These are phyloP conservation scores for Beauveria pseudobassiana DNA, from an alignment of 2,329 filamentous ascomycete genomes.

Conservation along the genomic window DNA sequence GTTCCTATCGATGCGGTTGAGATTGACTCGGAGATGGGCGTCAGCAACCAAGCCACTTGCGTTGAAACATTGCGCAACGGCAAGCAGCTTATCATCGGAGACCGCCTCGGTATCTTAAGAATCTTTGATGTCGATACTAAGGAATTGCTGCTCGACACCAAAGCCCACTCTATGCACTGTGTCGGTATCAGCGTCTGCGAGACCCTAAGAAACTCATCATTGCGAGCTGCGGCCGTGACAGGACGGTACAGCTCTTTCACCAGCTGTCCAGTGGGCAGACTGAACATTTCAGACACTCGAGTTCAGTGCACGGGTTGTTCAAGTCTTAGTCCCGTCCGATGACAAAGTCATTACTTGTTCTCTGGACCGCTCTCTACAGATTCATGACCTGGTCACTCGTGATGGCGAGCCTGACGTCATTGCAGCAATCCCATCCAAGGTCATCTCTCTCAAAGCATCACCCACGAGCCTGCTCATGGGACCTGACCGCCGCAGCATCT, in stretches of 20 bases:
- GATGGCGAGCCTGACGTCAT: conserved; percentile 56
- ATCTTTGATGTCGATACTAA: conserved; percentile 58
- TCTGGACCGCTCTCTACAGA: conserved; percentile 76
- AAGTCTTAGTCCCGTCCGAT: conserved; percentile 64
- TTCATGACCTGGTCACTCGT: conserved; percentile 69
- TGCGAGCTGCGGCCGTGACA: conserved; percentile 78
- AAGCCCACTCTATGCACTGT: conserved; percentile 81
- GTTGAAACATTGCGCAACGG: conserved; percentile 54
- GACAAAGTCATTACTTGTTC: conserved; percentile 79
- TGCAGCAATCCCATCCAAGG: conserved; percentile 69
- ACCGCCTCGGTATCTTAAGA: conserved; percentile 76
- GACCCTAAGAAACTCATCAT: conserved; percentile 55
- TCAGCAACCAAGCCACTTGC: conserved; percentile 51
- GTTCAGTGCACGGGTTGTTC: conserved; percentile 78
- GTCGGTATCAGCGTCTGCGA: conserved; percentile 72
- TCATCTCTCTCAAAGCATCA: conserved; percentile 77
- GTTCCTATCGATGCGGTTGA: conserved; percentile 61
- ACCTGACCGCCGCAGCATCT: conserved; percentile 50
- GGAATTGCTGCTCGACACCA: conserved; percentile 60
- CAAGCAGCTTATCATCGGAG: conserved; percentile 69
- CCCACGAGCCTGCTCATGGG: conserved; percentile 76
- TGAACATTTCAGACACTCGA: conserved; percentile 88
- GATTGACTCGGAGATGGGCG: conserved; percentile 42
- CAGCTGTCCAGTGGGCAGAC: conserved; percentile 49
- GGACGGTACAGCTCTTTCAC: conserved; percentile 87